Percentiles rank a stretch among this genome's conserved stretches.
Conservation (phyloP, 2,329 filamentous ascomycete species). For the Ceratocystis huliohia region DNA sequence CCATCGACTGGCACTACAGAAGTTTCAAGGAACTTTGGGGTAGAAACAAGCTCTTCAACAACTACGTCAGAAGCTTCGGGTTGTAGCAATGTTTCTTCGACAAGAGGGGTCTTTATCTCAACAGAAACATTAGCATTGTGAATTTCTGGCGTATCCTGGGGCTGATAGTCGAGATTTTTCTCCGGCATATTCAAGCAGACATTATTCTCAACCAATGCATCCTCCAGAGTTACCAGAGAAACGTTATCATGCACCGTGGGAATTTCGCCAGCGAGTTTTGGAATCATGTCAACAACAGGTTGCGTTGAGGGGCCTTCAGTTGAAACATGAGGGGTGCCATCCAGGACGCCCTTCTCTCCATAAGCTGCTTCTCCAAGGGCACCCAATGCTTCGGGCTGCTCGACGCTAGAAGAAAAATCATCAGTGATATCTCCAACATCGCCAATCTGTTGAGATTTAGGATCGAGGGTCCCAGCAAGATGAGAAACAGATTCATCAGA, state of each 20-base stretch:
- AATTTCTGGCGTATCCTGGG: not conserved
- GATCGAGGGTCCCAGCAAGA: too few species aligned
- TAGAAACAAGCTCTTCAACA: not conserved
- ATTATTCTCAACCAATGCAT: too few species aligned
- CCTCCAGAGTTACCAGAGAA: too few species aligned
- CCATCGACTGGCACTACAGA: not conserved
- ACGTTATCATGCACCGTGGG: too few species aligned
- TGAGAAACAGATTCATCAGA: not conserved
- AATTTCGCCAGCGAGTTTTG: too few species aligned
- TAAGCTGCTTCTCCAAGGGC: not conserved
- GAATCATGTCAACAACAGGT: too few species aligned
- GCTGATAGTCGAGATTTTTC: not conserved
- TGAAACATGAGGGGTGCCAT: not conserved
- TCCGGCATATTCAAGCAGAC: not conserved
- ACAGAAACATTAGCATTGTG: not conserved
- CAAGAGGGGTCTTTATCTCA: not conserved
- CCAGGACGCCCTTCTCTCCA: not conserved
- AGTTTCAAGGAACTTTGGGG: not conserved
- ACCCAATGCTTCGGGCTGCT: not conserved
- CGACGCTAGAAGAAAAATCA: too few species aligned
- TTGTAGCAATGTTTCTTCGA: not conserved
- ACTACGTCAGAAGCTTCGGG: not conserved
- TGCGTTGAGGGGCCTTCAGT: not conserved
- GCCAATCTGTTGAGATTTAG: not conserved
- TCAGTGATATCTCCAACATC: not conserved